Conservation (phyloP, 78 protist species). For the Emiliania huxleyi region DNA sequence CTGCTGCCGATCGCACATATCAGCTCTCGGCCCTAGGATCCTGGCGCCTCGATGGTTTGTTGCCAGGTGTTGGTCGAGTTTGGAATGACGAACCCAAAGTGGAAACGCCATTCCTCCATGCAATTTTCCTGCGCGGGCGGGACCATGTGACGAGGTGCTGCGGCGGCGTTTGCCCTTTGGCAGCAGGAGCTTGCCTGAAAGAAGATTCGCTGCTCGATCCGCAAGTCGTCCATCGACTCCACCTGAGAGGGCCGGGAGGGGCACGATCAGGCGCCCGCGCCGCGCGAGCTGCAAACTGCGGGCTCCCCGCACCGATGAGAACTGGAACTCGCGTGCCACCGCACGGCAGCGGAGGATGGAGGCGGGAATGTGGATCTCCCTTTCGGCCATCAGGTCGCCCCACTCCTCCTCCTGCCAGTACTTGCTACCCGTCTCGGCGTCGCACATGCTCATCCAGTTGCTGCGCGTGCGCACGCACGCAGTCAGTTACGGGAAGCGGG, state of each 20-base stretch:
- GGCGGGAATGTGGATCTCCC: not conserved
- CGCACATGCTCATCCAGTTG: constrained; percentile 41
- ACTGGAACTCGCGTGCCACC: constrained; percentile 39
- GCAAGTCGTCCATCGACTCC: too few species aligned
- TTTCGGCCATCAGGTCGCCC: not conserved
- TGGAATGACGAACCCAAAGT: constrained; percentile 61
- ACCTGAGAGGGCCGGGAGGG: too few species aligned
- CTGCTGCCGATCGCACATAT: too few species aligned
- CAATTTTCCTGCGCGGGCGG: too few species aligned
- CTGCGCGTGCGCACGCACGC: too few species aligned
- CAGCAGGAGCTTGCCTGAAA: too few species aligned
- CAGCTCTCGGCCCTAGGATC: too few species aligned
- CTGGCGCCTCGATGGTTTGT: constrained; percentile 39
- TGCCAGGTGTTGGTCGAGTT: constrained; percentile 58
- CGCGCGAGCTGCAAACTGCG: too few species aligned
- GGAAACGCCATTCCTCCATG: constrained; percentile 47
- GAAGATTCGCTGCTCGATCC: constrained; percentile 32
- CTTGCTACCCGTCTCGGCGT: constrained; percentile 21
- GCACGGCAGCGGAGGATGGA: constrained; percentile 12
- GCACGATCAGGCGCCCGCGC: too few species aligned
- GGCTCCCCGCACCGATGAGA: constrained; percentile 28
- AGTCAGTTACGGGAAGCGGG: too few species aligned
- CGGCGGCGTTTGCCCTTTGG: too few species aligned
- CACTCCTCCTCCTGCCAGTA: not conserved
- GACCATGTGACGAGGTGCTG: too few species aligned